Evolutionary conservation across 139 green algal genomes (phyloP).

Genomic region (Chlorella sp.): DNA sequence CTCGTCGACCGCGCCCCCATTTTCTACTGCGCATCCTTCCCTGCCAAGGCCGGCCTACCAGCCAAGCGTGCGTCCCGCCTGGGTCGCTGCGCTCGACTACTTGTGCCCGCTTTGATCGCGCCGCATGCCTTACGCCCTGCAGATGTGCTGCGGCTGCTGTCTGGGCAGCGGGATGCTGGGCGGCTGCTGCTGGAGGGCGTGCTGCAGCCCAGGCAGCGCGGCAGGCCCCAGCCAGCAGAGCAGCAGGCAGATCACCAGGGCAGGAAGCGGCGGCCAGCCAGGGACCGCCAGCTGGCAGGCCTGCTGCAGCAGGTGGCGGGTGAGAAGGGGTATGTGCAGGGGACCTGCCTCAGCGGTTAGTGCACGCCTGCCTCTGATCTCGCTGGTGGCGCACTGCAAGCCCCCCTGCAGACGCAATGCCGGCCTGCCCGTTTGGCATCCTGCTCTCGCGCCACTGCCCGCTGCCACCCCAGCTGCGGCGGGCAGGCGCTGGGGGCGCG

Average conservation of each 20-base stretch:
- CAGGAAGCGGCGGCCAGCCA: conserved; percentile 27
- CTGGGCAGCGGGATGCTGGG: conserved; percentile 1
- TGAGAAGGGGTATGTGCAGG: not conserved
- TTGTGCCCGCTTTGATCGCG: too few species aligned
- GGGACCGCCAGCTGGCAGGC: conserved; percentile 27
- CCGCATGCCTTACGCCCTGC: too few species aligned
- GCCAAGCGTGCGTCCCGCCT: conserved; percentile 61
- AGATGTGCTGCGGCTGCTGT: conserved; percentile 56
- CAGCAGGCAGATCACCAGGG: too few species aligned
- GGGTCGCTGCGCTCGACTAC: too few species aligned
- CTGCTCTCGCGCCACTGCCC: conserved; percentile 80
- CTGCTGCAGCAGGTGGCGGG: conserved; percentile 27
- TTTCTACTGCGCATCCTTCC: conserved; percentile 71
- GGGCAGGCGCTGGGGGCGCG: not conserved
- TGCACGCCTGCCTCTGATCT: too few species aligned
- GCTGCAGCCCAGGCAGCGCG: conserved; percentile 35
- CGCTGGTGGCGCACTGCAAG: not conserved
- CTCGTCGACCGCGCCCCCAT: conserved; percentile 44
- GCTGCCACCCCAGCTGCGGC: conserved; percentile 48
- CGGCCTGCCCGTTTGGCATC: conserved; percentile 55
- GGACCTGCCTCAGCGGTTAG: not conserved
- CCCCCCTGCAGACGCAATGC: conserved; percentile 34
- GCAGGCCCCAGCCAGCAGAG: too few species aligned
- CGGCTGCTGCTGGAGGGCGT: conserved; percentile 44
- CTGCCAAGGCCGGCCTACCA: conserved; percentile 47